Evolutionary conservation across 352 stramenopile species (phyloP), one percentile per base, ranked within the genome.

Genomic region (Globisporangium apiculatum): DNA sequence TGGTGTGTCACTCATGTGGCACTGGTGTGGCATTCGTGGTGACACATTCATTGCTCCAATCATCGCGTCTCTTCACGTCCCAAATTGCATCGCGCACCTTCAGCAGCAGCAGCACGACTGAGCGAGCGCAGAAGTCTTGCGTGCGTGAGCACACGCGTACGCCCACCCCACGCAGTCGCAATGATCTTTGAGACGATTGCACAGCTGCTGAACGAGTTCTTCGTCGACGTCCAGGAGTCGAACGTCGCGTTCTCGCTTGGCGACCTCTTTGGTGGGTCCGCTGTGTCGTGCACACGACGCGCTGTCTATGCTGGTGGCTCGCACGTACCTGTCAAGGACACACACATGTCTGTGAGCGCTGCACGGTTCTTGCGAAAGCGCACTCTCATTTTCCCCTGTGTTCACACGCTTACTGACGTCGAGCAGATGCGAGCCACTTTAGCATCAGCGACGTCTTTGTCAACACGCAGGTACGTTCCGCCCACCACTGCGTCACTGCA

Each of bases 241-340:
- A 82, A 82, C 42, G 66, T 89, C 49, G 69, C 62, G 12, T 83
- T 91, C 57, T 88, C 81, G 35, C 72, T 86, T 37, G 82, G 82
- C 14, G 82, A 91, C 36, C 67, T 91, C 40, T 91, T 91, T 35
- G 79, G 78, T 88, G 35, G 5, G 18, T 24, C 18, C 18, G 18
- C 18, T 24, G 18, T 24, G 18, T 24, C 18, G 18, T 24, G 18
- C 18, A 24, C 18, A 24, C 18, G 18, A 24, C 18, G 18, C 18
- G 18, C 18, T 24, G 18, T 24, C 18, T 24, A 24, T 24, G 18
- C 18, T 24, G 18, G 18, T 24, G 18, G 18, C 18, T 24, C 18
- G 18, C 18, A 24, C 18, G 1, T 24, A 24, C 18, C 18, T 24
- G 18, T 24, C 18, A 24, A 24, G 71, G 53, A 0, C 12, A 42